phyloP scores from a whole-genome alignment of 192 early-diverging fungal genomes.

The Neocallimastix lanati region DNA sequence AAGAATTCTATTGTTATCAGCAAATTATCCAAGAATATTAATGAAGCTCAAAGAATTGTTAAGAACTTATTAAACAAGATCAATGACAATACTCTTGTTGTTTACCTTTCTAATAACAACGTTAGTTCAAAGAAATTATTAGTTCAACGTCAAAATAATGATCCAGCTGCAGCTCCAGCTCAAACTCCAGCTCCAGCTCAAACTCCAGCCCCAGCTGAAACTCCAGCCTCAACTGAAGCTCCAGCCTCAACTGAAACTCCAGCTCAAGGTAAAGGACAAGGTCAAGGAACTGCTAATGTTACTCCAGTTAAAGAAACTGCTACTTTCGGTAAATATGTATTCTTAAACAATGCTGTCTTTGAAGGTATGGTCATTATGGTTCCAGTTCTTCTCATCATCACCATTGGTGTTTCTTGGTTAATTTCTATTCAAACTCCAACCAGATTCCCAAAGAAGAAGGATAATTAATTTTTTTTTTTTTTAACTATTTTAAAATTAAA shows the following conservation, averaged over 20 bases:
- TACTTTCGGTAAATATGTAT: neutral
- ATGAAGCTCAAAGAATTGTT: neutral
- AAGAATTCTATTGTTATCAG: neutral
- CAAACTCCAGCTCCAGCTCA: too few relatives aligned
- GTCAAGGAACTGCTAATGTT: neutral
- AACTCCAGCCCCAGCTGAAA: neutral
- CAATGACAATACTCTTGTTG: neutral
- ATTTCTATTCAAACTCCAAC: neutral
- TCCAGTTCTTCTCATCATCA: neutral
- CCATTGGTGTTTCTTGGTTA: neutral
- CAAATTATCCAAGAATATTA: neutral
- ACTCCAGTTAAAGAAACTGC: neutral
- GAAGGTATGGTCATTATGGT: neutral
- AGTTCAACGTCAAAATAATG: neutral
- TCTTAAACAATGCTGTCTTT: neutral
- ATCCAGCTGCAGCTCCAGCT: too few relatives aligned
- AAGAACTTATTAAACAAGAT: neutral
- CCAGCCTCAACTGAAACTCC: too few relatives aligned
- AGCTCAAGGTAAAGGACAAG: neutral
- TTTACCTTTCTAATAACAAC: neutral
- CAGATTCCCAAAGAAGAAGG: neutral
- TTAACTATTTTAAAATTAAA: neutral
- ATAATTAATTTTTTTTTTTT: neutral
- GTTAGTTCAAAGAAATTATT: neutral
- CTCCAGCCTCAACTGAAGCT: neutral